Conservation (phyloP, 805 yeast species). For the Tetrapisispora taiwanensis region DNA sequence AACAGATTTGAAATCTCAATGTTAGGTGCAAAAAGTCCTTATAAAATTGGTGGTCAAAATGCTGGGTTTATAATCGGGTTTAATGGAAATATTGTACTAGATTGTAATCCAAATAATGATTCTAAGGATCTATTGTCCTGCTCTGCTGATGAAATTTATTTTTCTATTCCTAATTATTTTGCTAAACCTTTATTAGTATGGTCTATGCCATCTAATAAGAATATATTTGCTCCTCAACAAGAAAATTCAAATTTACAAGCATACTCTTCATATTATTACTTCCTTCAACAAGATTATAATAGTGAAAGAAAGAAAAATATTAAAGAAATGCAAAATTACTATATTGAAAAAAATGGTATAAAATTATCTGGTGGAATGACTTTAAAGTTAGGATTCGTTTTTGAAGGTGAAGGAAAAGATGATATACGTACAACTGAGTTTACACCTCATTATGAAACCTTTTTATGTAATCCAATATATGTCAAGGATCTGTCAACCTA, state of each 20-base stretch:
- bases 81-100: slow-evolving; percentile 48
- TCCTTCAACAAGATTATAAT: slow-evolving; percentile 25
- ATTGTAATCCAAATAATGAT: slow-evolving; percentile 56
- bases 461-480: slow-evolving; percentile 45
- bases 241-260: slow-evolving; percentile 32
- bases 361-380: slow-evolving; percentile 51
- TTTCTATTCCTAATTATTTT: slow-evolving; percentile 69
- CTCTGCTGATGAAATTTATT: slow-evolving; percentile 48
- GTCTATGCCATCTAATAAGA: slow-evolving; percentile 40
- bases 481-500: slow-evolving; percentile 41
- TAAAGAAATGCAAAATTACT: slow-evolving; percentile 16
- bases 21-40: slow-evolving; percentile 76
- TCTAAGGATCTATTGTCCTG: slow-evolving; percentile 59
- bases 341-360: slow-evolving; percentile 45
- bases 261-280: slow-evolving; percentile 41
- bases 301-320: slow-evolving; percentile 13
- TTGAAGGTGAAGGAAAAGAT: slow-evolving; percentile 36
- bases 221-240: slow-evolving; percentile 40
- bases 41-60: slow-evolving; percentile 50
- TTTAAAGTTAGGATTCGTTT: slow-evolving; percentile 47
- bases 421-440: slow-evolving; percentile 36
- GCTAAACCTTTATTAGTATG: slow-evolving; percentile 46
- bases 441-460: slow-evolving; percentile 51
- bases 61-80: slow-evolving; percentile 76
- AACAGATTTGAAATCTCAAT: slow-evolving; percentile 48